These are phyloP conservation scores for Petasospora rhodanensis DNA, from an alignment of 1,139 yeast genomes.

Conservation along the genomic window DNA sequence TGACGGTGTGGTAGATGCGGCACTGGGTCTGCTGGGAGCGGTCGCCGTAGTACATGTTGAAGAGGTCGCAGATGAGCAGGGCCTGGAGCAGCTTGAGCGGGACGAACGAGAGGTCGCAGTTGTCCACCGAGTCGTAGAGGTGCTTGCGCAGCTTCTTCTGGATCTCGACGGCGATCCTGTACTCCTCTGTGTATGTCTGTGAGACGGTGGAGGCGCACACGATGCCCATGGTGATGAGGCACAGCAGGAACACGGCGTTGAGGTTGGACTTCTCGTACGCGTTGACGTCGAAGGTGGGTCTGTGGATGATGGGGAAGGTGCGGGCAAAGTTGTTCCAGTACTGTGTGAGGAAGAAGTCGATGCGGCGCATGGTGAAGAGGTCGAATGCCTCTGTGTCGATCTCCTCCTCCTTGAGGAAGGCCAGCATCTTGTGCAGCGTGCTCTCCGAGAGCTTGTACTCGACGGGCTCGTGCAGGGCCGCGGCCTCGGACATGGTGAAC, in stretches of 20 bases:
- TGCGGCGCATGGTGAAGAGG: slow-evolving; percentile 2
- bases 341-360: slow-evolving; percentile 15
- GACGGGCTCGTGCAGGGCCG: background rate
- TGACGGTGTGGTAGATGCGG: slow-evolving; percentile 27
- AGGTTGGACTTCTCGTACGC: slow-evolving; percentile 14
- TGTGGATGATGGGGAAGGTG: slow-evolving; percentile 30
- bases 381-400: background rate
- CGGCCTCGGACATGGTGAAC: slow-evolving; percentile 1
- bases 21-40: slow-evolving; percentile 17
- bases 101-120: slow-evolving; percentile 9
- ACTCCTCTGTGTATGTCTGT: slow-evolving; percentile 1
- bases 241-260: slow-evolving; percentile 18
- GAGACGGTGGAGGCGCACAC: slow-evolving; percentile 17
- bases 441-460: slow-evolving; percentile 3
- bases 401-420: slow-evolving; percentile 2
- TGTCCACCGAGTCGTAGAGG: slow-evolving; percentile 7
- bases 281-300: slow-evolving; percentile 22
- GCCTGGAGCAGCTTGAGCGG: slow-evolving; percentile 27
- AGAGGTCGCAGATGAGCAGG: slow-evolving; percentile 24
- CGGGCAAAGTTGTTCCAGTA: slow-evolving; percentile 29
- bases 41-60: slow-evolving; percentile 26
- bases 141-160: slow-evolving; percentile 15
- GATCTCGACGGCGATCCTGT: slow-evolving; percentile 10
- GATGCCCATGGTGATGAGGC: slow-evolving; percentile 29
- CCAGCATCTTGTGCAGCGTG: slow-evolving; percentile 1